A percentile compares a stretch with the other conserved stretches of the same genome.
Conservation (phyloP, 1,284 basidiomycete genomes). For the Sporisorium iseilematis-ciliati region DNA sequence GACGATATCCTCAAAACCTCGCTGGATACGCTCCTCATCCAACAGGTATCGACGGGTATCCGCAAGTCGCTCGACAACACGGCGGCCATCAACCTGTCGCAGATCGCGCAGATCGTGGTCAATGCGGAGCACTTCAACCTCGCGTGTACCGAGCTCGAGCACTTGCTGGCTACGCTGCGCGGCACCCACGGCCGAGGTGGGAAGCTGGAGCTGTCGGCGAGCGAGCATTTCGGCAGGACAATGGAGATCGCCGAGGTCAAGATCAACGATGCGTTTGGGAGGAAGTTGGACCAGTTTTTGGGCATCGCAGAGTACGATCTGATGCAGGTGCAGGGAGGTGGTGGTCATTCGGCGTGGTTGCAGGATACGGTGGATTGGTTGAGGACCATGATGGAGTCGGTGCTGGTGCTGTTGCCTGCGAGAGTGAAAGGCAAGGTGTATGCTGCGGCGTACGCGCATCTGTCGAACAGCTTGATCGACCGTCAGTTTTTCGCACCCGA, state of each 20-base stretch:
- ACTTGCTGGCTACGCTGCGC: conserved; percentile 78
- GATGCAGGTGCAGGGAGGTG: background rate
- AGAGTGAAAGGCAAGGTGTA: conserved; percentile 89
- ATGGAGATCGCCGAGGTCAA: conserved; percentile 80
- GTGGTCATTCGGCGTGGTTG: conserved; percentile 86
- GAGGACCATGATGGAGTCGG: conserved; percentile 92
- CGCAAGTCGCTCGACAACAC: conserved; percentile 78
- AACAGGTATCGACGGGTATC: conserved; percentile 84
- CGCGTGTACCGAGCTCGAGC: conserved; percentile 86
- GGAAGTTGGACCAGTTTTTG: conserved; percentile 96
- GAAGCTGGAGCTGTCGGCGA: conserved; percentile 78
- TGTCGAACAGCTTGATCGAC: conserved; percentile 88
- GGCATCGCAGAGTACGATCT: conserved; percentile 94
- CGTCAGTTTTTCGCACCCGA: conserved; percentile 49
- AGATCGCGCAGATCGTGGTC: conserved; percentile 92
- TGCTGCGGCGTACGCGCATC: conserved; percentile 83
- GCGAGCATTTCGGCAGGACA: conserved; percentile 78
- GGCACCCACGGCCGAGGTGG: conserved; percentile 83
- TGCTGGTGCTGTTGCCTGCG: conserved; percentile 81
- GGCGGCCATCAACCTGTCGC: conserved; percentile 79
- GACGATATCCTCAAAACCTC: conserved; percentile 93
- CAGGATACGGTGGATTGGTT: conserved; percentile 96
- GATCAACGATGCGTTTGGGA: conserved; percentile 84
- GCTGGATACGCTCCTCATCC: conserved; percentile 84
- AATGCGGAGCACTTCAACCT: conserved; percentile 93